A percentile compares a stretch with the other conserved stretches of the same genome.
Conservation (phyloP, 805 yeast genomes). For the Kuraishia molischiana region DNA sequence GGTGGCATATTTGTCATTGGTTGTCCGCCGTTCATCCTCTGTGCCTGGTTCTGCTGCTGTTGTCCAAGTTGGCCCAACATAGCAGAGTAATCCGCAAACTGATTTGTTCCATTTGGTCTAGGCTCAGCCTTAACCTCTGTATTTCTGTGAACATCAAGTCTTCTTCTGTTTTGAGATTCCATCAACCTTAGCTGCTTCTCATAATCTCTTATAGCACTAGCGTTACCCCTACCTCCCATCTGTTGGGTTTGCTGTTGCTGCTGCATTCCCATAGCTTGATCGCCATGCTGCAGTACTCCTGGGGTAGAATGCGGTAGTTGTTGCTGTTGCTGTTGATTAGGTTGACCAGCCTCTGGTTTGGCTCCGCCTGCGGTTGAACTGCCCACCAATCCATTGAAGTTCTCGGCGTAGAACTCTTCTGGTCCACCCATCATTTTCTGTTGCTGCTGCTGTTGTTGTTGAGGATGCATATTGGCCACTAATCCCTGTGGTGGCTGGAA, state of each 20-base stretch:
- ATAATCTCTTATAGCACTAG: constrained; percentile 66
- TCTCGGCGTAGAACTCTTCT: constrained; percentile 14
- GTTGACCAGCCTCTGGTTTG: no score
- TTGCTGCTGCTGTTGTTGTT: no score
- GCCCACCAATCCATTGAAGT: not conserved
- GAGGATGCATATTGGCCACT: constrained; percentile 7
- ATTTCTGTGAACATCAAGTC: constrained; percentile 43
- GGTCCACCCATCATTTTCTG: constrained; percentile 18
- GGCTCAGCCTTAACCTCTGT: constrained; percentile 14
- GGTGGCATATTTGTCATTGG: constrained; percentile 13
- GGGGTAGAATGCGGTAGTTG: no score
- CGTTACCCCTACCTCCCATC: constrained; percentile 11
- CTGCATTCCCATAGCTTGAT: no score
- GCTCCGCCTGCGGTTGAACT: constrained; percentile 11
- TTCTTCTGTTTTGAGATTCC: constrained; percentile 67
- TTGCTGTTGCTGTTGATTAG: no score
- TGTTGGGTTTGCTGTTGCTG: no score
- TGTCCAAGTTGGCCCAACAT: constrained; percentile 14
- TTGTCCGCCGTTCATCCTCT: not conserved
- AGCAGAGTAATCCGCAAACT: constrained; percentile 13
- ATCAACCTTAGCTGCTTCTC: constrained; percentile 69
- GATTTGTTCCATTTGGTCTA: constrained; percentile 3
- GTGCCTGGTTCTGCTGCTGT: constrained; percentile 1
- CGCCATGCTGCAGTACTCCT: no score
- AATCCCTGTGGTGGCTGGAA: constrained; percentile 12